Evolutionary conservation across 2,329 filamentous ascomycete genomes (phyloP).

Genomic region (Aspergillus udagawae): DNA sequence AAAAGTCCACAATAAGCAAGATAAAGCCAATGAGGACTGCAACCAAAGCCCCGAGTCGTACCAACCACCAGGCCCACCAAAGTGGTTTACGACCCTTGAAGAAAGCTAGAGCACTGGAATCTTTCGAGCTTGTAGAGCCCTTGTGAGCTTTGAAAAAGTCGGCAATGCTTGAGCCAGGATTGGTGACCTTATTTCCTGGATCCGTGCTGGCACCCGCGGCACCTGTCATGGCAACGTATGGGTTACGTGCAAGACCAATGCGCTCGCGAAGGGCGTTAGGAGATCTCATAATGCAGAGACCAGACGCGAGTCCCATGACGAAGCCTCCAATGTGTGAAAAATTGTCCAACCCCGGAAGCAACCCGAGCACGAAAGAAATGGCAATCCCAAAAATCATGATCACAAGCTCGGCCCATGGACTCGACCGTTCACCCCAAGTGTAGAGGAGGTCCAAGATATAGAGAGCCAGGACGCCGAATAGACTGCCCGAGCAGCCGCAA

Average conservation of each 20-base stretch:
- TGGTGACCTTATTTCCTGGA: constrained; percentile 44
- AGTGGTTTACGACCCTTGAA: constrained; percentile 89
- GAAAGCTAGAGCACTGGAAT: constrained; percentile 54
- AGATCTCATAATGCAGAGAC: constrained; percentile 82
- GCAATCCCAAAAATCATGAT: constrained; percentile 82
- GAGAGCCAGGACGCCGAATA: constrained; percentile 90
- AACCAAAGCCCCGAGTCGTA: constrained; percentile 73
- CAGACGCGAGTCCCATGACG: constrained; percentile 82
- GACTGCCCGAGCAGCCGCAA: constrained; percentile 80
- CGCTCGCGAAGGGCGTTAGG: constrained; percentile 73
- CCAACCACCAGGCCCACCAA: constrained; percentile 97
- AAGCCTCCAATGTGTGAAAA: constrained; percentile 97
- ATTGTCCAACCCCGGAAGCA: constrained; percentile 91
- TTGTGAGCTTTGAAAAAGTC: constrained; percentile 40
- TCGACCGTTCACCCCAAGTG: constrained; percentile 76
- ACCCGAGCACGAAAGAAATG: constrained; percentile 86
- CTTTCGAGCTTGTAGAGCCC: constrained; percentile 50
- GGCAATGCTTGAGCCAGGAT: constrained; percentile 59
- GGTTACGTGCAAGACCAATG: constrained; percentile 64
- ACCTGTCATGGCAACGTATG: constrained; percentile 66
- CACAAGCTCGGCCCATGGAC: constrained; percentile 76
- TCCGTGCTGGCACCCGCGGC: constrained; percentile 32
- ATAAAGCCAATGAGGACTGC: constrained; percentile 83
- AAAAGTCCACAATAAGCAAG: constrained; percentile 85
- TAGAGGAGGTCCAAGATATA: constrained; percentile 87